Base-by-base conservation (phyloP, 805 yeast species). In the Sugiyamaella marilandica region DNA sequence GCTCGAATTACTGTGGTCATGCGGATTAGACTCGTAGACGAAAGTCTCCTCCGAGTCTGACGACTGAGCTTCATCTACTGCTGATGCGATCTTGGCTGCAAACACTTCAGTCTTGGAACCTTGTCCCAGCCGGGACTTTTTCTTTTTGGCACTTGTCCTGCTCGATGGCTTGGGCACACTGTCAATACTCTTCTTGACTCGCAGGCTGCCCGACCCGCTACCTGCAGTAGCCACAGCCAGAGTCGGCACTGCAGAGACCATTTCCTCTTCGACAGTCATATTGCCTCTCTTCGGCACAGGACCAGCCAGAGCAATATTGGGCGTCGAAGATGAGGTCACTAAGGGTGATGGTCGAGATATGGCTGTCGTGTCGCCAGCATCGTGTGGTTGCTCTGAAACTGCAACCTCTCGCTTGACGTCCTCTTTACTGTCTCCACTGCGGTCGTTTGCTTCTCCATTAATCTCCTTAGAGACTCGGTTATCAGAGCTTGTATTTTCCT, bases 31-130 rank as follows among this genome's bases (percentile, higher is more conserved):
- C 62, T 91, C 97, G 67, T 92, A 92, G n/a, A 92, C 97, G 75
- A 94, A 92, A 1, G 96, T 89, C 67, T 94, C 99, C 60, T 91
- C 96, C 24, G 90, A 82, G 66, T 91, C 97, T 33, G 91, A 84
- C 39, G 86, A 82, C 31, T 67, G 64, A 43, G 82, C 91, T 61
- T 89, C 96, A 57, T 86, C 95, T 2, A 92, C 95, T 0, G 98
- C 98, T 52, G 89, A 84, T 8, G 97, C 98, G 55, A 94, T 75
- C 61, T 85, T 87, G 0, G 98, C 97, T 9, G 97, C 98, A 68
- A 94, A 94, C 55, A 89, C 81, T 64, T 91, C 98, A 0, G 97
- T 94, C 63, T 90, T 79, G 7, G 95, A 82, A 2, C 88, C 79
- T 5, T 70, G 63, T 5, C 65, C 67, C 26, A 60, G 60, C 47